Conservation (phyloP, 116 monocot species). For the Zostera marina region DNA sequence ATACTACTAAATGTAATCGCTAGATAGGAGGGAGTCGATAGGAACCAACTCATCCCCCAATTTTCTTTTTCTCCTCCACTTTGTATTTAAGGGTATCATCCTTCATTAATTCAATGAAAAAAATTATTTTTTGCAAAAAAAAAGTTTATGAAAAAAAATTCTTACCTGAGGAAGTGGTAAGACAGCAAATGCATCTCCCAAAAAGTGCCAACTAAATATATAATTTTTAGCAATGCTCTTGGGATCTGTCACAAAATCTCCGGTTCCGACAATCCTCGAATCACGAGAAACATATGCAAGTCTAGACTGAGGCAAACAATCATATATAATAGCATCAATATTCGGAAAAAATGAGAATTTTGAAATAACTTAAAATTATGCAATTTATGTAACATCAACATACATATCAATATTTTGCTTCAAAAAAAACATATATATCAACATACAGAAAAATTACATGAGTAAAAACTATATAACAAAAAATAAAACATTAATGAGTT, state of each 20-base stretch:
- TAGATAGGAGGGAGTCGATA: no score
- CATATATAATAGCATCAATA: neutral
- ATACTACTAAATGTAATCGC: no score
- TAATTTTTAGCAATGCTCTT: constrained; percentile 73
- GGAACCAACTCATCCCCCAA: no score
- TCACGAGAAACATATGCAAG: constrained; percentile 87
- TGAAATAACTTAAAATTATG: neutral
- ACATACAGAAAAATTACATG: no score
- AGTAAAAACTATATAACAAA: no score
- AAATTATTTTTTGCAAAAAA: no score
- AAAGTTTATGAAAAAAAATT: neutral
- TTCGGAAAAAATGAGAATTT: neutral
- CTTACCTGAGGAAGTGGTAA: constrained; percentile 71
- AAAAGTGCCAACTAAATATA: constrained; percentile 47
- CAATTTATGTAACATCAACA: neutral
- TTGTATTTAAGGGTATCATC: no score
- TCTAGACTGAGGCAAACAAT: constrained; percentile 48
- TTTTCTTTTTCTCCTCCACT: no score
- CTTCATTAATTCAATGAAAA: no score
- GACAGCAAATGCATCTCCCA: constrained; percentile 55
- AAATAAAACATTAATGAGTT: no score
- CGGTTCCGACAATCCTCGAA: constrained; percentile 68
- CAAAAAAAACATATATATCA: no score
- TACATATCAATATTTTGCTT: no score
- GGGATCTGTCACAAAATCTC: constrained; percentile 69